Evolutionary conservation across 805 yeast genomes (phyloP).

Genomic region (Lipomyces mesembrius): DNA sequence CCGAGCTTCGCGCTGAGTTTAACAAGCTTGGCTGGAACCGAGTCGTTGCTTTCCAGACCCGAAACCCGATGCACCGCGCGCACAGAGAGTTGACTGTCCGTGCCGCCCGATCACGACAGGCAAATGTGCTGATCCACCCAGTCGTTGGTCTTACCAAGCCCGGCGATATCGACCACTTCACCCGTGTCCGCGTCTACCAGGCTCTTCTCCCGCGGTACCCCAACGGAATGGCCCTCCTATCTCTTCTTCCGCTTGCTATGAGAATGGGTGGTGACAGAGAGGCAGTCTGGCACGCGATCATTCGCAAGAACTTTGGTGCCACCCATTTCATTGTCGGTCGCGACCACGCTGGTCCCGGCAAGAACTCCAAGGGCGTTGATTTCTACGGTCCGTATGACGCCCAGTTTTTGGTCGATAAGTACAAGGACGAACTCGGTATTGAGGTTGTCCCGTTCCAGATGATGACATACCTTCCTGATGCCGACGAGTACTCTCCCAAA

Average conservation of each 20-base stretch:
- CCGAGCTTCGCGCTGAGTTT: slow-evolving; percentile 86
- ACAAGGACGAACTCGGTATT: slow-evolving; percentile 77
- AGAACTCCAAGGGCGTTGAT: slow-evolving; percentile 84
- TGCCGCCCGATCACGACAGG: slow-evolving; percentile 92
- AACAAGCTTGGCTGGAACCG: slow-evolving; percentile 78
- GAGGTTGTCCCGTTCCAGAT: slow-evolving; percentile 94
- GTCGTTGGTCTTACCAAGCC: slow-evolving; percentile 97
- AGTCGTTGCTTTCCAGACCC: slow-evolving; percentile 95
- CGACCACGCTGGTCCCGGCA: slow-evolving; percentile 98
- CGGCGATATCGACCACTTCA: slow-evolving; percentile 97
- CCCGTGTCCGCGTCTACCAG: slow-evolving; percentile 93
- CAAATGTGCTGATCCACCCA: slow-evolving; percentile 89
- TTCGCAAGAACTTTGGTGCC: slow-evolving; percentile 95
- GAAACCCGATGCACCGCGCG: slow-evolving; percentile 99
- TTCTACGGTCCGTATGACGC: slow-evolving; percentile 98
- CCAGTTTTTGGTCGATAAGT: slow-evolving; percentile 79
- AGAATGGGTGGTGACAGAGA: slow-evolving; percentile 99
- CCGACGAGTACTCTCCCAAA: slow-evolving; percentile 92
- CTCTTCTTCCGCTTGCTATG: slow-evolving; percentile 93
- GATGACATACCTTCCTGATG: slow-evolving; percentile 95
- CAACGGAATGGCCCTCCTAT: slow-evolving; percentile 86
- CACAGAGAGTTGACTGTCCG: slow-evolving; percentile 95
- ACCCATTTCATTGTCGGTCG: slow-evolving; percentile 97
- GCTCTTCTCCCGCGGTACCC: slow-evolving; percentile 92
- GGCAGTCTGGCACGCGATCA: slow-evolving; percentile 97